Conservation (phyloP, 2,329 filamentous ascomycete species). For the Alternaria ventricosa region DNA sequence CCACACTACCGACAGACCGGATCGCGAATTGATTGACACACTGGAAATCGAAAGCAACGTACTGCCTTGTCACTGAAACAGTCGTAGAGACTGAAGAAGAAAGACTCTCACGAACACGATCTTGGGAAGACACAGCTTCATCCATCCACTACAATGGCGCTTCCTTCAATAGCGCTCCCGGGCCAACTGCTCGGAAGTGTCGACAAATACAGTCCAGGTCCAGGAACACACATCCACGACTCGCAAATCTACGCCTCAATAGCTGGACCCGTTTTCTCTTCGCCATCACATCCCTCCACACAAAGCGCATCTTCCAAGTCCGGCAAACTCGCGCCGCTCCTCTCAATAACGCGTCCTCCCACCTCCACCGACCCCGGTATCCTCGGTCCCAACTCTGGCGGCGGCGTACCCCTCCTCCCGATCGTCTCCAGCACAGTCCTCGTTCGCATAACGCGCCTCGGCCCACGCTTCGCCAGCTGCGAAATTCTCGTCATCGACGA, state of each 20-base stretch:
- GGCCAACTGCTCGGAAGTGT: slow-evolving; percentile 78
- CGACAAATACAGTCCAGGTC: slow-evolving; percentile 72
- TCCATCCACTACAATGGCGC: slow-evolving; percentile 34
- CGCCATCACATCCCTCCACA: slow-evolving; percentile 52
- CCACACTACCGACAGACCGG: background rate
- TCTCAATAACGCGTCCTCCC: slow-evolving; percentile 44
- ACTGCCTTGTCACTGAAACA: background rate
- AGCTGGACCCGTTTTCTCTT: slow-evolving; percentile 68
- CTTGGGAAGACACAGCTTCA: background rate
- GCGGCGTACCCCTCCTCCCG: slow-evolving; percentile 76
- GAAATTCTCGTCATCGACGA: slow-evolving; percentile 79
- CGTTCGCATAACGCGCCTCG: slow-evolving; percentile 83
- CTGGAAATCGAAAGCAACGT: background rate
- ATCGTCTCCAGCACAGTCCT: slow-evolving; percentile 82
- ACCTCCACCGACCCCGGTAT: slow-evolving; percentile 23
- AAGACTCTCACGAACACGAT: background rate
- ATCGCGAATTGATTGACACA: background rate
- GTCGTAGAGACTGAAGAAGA: background rate
- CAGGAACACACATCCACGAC: slow-evolving; percentile 83
- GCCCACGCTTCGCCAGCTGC: slow-evolving; percentile 82
- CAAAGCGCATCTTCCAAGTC: slow-evolving; percentile 57
- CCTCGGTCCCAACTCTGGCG: slow-evolving; percentile 29
- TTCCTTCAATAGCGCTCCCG: slow-evolving; percentile 69
- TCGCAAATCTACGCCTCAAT: slow-evolving; percentile 81
- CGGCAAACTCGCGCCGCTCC: slow-evolving; percentile 51